Conservation (phyloP, 2,329 filamentous ascomycete genomes). For the Neocatenulostroma microsporum region DNA sequence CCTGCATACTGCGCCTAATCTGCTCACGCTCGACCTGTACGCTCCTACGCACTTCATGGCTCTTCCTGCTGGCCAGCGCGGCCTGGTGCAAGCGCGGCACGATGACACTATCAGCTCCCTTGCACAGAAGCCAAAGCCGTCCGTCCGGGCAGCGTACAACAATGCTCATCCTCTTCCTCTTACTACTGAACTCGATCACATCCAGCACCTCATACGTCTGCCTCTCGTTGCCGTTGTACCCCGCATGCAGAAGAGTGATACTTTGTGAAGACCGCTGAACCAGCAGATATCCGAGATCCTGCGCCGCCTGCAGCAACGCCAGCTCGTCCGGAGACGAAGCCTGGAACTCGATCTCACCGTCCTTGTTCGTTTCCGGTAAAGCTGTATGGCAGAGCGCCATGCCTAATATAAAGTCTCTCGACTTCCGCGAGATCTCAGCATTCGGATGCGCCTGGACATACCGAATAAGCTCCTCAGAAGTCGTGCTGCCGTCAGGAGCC, state of each 20-base stretch:
- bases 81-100: slow-evolving; percentile 63
- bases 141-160: slow-evolving; percentile 74
- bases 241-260: slow-evolving; percentile 58
- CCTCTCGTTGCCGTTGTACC: slow-evolving; percentile 43
- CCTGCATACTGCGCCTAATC: slow-evolving; percentile 51
- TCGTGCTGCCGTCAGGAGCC: not conserved
- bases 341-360: slow-evolving; percentile 67
- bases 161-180: slow-evolving; percentile 82
- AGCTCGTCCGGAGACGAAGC: slow-evolving; percentile 81
- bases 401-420: slow-evolving; percentile 68
- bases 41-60: slow-evolving; percentile 57
- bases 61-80: slow-evolving; percentile 66
- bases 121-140: slow-evolving; percentile 72
- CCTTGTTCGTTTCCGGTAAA: slow-evolving; percentile 61
- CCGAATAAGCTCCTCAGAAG: slow-evolving; percentile 61
- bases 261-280: slow-evolving; percentile 61
- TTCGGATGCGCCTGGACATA: slow-evolving; percentile 69
- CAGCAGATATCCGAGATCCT: slow-evolving; percentile 69
- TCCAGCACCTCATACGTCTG: slow-evolving; percentile 72
- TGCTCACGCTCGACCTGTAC: slow-evolving; percentile 53
- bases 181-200: slow-evolving; percentile 80
- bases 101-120: slow-evolving; percentile 75
- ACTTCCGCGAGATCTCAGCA: slow-evolving; percentile 67
- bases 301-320: slow-evolving; percentile 71
- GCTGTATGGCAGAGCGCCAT: slow-evolving; percentile 82